Evolutionary conservation across 148 eudicot genomes (phyloP).

Genomic region (Diospyros lotus): DNA sequence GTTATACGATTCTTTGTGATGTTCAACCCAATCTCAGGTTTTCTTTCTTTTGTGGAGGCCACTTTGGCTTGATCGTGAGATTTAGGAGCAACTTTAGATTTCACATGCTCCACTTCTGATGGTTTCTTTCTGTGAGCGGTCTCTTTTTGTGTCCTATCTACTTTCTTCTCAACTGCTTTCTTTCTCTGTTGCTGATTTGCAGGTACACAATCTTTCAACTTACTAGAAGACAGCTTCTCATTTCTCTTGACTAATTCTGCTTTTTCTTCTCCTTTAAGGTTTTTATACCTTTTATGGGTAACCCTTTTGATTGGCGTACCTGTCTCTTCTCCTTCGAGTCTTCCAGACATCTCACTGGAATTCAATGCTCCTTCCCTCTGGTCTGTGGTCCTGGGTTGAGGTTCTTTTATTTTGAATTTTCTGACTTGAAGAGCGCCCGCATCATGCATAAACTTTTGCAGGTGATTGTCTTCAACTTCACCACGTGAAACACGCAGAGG

Average conservation of each 20-base stretch:
- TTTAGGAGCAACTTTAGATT: conserved; percentile 19
- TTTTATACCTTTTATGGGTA: conserved; percentile 14
- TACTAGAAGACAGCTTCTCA: conserved; percentile 23
- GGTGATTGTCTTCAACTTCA: conserved; percentile 18
- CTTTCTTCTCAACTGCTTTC: conserved; percentile 29
- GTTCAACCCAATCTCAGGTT: conserved; percentile 23
- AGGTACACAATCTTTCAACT: conserved; percentile 23
- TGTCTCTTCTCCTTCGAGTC: conserved; percentile 14
- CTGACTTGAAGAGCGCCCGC: conserved; percentile 12
- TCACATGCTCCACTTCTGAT: conserved; percentile 24
- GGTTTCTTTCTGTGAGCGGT: conserved; percentile 28
- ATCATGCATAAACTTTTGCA: conserved; percentile 15
- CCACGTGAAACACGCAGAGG: conserved; percentile 32
- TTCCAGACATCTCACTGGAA: conserved; percentile 23
- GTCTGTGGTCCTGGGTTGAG: conserved; percentile 2
- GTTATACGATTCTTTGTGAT: conserved; percentile 20
- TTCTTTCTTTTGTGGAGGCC: conserved; percentile 16
- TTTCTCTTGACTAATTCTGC: conserved; percentile 16
- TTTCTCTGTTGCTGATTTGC: conserved; percentile 28
- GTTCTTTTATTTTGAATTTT: conserved; percentile 22
- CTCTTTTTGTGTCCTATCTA: conserved; percentile 24
- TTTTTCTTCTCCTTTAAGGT: conserved; percentile 15
- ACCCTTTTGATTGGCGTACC: conserved; percentile 9
- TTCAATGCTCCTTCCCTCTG: conserved; percentile 12
- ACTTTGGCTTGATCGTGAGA: conserved; percentile 25